Evolutionary conservation across 2,329 filamentous ascomycete species (phyloP), one percentile per base, ranked within the genome.

Genomic region (Coniella lustricola): DNA sequence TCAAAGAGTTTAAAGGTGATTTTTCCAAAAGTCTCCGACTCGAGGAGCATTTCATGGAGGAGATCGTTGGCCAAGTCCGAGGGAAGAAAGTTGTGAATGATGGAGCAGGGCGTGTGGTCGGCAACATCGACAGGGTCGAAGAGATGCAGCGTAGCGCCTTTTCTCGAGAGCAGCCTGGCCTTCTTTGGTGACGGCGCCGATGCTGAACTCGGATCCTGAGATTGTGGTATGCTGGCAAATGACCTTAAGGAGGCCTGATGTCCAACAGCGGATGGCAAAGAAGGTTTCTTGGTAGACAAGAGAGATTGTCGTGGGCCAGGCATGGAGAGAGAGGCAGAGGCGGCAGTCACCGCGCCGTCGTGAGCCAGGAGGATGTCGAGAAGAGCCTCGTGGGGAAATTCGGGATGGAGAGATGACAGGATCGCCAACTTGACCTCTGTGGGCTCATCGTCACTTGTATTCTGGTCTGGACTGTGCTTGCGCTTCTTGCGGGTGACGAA

Each of bases 361-460:
- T 87, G 82, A 0, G 81, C 82, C 1, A 95, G 71, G 0, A 97
- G 73, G 5, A 89, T 70, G 55, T 97, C 91, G 0, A 98, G 75
- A 1, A 96, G 71, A 0, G 75, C 71, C 32, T 84, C 79, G 40
- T 86, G 81, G 7, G 81, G 74, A 3, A 82, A 55, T 1, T 71
- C 62, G 0, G 87, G 81, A 55, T 90, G 77, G 0, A 96, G 68
- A 1, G 93, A 97, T 2, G 84, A 78, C 3, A 98, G 70, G 1
- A 95, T 71, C 1, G 90, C 90, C 13, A 98, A 69, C 61, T 96
- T 97, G 58, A 94, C 73, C 54, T 97, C 93, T 0, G 93, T 98
- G 1, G 86, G 83, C 40, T 95, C 87, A 14, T 90, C 81, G 14
- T 81, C 77, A 14, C n/a, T 18, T 21, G 17, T 33, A 4, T 38